Base-by-base conservation (phyloP, 208 protist genomes). In the Novymonas esmeraldas region DNA sequence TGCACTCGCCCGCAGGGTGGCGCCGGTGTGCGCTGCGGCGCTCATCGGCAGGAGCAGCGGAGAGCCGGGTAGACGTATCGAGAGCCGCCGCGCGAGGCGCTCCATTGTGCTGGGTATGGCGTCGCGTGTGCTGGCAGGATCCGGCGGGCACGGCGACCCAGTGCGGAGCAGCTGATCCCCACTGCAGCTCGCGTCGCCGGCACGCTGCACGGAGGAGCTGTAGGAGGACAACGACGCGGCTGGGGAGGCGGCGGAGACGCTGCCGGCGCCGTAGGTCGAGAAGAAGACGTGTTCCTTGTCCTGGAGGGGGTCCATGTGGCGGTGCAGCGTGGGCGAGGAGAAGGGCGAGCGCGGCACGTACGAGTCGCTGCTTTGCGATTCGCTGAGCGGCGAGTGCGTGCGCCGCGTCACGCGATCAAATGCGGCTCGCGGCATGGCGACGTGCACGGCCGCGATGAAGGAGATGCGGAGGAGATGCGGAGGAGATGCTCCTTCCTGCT, bases 251-350 rank as follows among this genome's bases (percentile, higher is more conserved):
- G n/a, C 33, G 20, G 61, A 20, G 6, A 69, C 61, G 56, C 61
- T 69, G 45, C 61, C 70, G 6, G 52, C 44, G 55, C 70, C 46
- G 60, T 64, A 69, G 28, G 70, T 59, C 7, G 45, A 16, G 54
- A 61, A 73, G 44, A 39, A 49, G 0, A 49, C 34, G 6, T n/a
- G 22, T 48, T 71, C 63, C 31, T 11, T 44, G 54, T 67, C 62
- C 20, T 55, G 54, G 7, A 57, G 71, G 0, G 49, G 52, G 26
- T 68, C 63, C 41, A n/a, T 26, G 28, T 46, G 11, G 54, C 13
- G 48, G 18, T 51, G 41, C 10, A 28, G 28, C 2, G 18, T 39
- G n/a, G 58, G 39, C 28, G 58, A 64, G 28, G 49, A 26, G 56
- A 36, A 36, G 41, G 44, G 22, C 29, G 70, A 61, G 29, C 14